phyloP scores from a whole-genome alignment of 2,329 filamentous ascomycete genomes.

The Clonostachys chloroleuca region DNA sequence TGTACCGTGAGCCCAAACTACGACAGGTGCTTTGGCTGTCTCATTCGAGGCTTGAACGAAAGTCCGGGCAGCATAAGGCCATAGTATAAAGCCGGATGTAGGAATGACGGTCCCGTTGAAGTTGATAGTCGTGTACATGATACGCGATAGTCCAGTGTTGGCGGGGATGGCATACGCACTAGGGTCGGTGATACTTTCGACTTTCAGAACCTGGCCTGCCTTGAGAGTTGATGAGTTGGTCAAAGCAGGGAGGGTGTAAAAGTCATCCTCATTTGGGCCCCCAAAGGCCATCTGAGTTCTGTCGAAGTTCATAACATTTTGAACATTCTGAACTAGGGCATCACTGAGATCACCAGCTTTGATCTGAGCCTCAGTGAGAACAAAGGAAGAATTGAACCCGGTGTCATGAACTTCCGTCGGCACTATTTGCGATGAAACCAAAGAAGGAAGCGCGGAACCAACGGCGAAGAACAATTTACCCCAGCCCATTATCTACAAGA shows the following conservation, averaged over 20 bases:
- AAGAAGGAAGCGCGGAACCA: too few species aligned
- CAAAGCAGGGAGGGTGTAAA: conserved; percentile 5
- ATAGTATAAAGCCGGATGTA: conserved; percentile 39
- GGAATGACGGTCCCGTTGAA: conserved; percentile 35
- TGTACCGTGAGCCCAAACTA: conserved; percentile 39
- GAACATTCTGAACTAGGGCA: conserved; percentile 1
- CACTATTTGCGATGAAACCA: too few species aligned
- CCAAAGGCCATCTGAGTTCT: conserved; percentile 8
- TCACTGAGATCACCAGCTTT: conserved; percentile 1
- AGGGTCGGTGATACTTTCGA: conserved; percentile 7
- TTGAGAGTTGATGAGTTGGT: neutral
- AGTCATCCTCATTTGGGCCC: conserved; percentile 9
- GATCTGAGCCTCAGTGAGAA: conserved; percentile 3
- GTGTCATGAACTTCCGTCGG: neutral
- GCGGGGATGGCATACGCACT: conserved; percentile 2
- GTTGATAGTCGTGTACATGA: conserved; percentile 36
- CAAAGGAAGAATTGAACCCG: conserved; percentile 9
- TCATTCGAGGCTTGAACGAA: neutral
- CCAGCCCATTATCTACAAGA: too few species aligned
- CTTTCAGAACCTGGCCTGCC: conserved; percentile 7
- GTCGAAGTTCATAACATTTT: conserved; percentile 6
- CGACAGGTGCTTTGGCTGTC: conserved; percentile 9
- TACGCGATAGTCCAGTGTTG: conserved; percentile 27
- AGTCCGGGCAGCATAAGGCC: conserved; percentile 24
- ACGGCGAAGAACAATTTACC: too few species aligned